phyloP scores from a whole-genome alignment of 306 rosid genomes.

The Ormosia emarginata region DNA sequence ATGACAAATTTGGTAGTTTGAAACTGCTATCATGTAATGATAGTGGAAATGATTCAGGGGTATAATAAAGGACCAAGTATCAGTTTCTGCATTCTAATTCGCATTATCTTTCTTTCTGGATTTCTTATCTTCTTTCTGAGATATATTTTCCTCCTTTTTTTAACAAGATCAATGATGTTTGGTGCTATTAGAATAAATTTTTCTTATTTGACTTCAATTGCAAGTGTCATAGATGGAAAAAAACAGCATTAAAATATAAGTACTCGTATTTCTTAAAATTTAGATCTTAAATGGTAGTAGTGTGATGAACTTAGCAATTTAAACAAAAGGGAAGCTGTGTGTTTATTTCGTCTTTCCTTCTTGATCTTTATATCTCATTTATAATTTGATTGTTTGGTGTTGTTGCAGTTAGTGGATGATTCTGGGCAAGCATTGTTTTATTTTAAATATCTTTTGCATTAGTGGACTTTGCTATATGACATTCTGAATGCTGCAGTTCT shows the following conservation, averaged over 20 bases:
- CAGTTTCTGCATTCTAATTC: background rate
- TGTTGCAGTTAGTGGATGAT: background rate
- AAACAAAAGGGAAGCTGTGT: background rate
- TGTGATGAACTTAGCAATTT: slow-evolving; percentile 13
- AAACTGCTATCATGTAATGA: background rate
- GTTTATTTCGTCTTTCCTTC: background rate
- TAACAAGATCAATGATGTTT: background rate
- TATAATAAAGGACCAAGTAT: background rate
- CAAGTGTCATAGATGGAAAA: background rate
- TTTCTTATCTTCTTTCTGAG: background rate
- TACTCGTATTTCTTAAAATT: background rate
- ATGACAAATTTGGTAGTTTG: slow-evolving; percentile 10
- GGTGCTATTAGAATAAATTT: background rate
- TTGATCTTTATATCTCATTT: background rate
- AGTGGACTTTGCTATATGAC: slow-evolving; percentile 25
- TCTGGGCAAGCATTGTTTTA: background rate
- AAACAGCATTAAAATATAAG: background rate
- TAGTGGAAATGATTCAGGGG: background rate
- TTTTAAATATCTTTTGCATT: slow-evolving; percentile 3
- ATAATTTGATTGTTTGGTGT: slow-evolving; percentile 7
- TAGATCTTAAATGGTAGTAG: slow-evolving; percentile 3
- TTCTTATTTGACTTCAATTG: slow-evolving; percentile 7
- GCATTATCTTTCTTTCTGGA: slow-evolving; percentile 9
- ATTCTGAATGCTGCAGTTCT: slow-evolving; percentile 28
- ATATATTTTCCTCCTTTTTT: background rate